Base-by-base conservation (phyloP, 352 stramenopile species). In the Globisporangium okanoganense region DNA sequence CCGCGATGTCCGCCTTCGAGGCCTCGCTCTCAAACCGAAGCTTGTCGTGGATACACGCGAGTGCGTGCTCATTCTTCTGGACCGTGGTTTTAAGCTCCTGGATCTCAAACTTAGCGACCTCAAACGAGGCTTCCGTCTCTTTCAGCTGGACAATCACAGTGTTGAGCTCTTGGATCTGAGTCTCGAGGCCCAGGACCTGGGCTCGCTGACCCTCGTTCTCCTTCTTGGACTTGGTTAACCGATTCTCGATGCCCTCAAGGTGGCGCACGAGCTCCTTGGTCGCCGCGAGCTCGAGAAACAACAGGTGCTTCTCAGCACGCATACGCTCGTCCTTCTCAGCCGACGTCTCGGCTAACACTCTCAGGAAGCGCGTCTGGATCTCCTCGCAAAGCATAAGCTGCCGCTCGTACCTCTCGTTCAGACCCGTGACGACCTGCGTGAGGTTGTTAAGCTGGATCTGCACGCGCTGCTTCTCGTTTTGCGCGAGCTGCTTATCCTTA, bases 391-490 rank as follows among this genome's bases (percentile, higher is more conserved):
- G 54, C 78, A 90, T 88, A 6, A 50, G 47, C 29, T 68, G 29
- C 2, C 67, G 41, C 54, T 85, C 77, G 16, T 72, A 45, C 27
- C 70, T 65, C 25, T 86, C 75, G 20, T 63, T 66, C 35, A 85
- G 68, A 2, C 16, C 59, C 27, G 83, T 58, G 3, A 67, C 27
- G 10, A 64, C 35, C 20, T 65, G 58, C 0, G 59, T 68, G 2
- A 81, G 25, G 49, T 86, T 81, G 29, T 73, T 78, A 10, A 86
- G 47, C 41, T 87, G 75, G n/a, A 87, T 79, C 52, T 86, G 69
- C 2, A 77, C 49, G 6, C 65, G 74, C 38, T 82, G 70, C 22
- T 74, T 77, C n/a, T 87, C 76, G 5, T 50, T 53, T 3, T 62
- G 29, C 0, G 73, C 43, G 1, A 43, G 56, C 40, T 86, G 75